phyloP scores from a whole-genome alignment of 768 basidiomycete species.

The Cyclocybe aegerita region DNA sequence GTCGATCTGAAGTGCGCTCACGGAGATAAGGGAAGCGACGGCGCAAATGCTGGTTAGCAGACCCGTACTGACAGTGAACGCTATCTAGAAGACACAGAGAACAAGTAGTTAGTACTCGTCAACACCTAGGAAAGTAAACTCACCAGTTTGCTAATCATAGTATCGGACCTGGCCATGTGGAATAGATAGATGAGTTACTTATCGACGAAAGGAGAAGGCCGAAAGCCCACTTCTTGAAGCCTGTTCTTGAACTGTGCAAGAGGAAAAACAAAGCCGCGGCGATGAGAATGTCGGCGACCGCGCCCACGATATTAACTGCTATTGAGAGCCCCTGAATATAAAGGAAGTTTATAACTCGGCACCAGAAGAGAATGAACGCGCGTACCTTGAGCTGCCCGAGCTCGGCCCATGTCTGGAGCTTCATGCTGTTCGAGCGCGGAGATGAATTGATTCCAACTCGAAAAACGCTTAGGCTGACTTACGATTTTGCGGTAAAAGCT shows the following conservation, averaged over 20 bases:
- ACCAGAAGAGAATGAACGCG: background rate
- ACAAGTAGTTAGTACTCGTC: no score
- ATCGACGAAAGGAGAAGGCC: background rate
- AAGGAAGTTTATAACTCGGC: conserved; percentile 1
- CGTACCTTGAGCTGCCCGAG: conserved; percentile 44
- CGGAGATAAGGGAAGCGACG: conserved; percentile 32
- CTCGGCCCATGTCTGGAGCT: conserved; percentile 42
- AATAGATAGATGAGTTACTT: background rate
- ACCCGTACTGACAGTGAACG: conserved; percentile 58
- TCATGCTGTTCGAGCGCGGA: conserved; percentile 30
- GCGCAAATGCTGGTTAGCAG: conserved; percentile 31
- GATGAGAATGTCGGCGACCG: conserved; percentile 49
- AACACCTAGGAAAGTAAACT: conserved; percentile 8
- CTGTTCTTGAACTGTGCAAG: conserved; percentile 49
- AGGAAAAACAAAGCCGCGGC: conserved; percentile 48
- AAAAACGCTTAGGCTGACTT: conserved; percentile 14
- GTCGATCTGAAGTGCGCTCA: conserved; percentile 11
- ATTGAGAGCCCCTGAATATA: conserved; percentile 48
- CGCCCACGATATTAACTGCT: conserved; percentile 53
- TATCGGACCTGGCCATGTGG: conserved; percentile 39
- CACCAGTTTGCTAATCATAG: conserved; percentile 51
- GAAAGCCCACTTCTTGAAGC: conserved; percentile 45
- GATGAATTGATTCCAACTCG: background rate
- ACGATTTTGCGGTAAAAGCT: conserved; percentile 53
- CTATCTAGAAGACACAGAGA: conserved; percentile 31